Evolutionary conservation across 2,329 filamentous ascomycete genomes (phyloP).

Genomic region (Akanthomyces uredinophilus): DNA sequence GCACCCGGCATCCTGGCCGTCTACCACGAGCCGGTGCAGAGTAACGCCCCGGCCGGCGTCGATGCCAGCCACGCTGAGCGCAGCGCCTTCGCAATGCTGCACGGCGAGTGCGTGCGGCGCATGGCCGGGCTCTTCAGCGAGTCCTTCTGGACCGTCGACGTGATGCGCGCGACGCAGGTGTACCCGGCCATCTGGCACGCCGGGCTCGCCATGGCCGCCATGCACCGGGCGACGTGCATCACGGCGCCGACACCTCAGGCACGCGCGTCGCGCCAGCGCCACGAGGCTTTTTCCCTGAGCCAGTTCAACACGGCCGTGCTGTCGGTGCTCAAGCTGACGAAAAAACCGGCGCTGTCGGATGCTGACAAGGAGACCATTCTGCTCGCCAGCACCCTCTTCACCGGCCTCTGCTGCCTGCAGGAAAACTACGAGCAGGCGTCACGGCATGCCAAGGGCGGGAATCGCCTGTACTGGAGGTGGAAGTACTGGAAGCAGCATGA

Average conservation of each 20-base stretch:
- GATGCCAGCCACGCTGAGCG: conserved; percentile 4
- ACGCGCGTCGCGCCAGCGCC: not conserved
- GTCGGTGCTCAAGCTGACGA: not conserved
- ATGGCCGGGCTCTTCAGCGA: conserved; percentile 10
- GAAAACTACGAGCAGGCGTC: conserved; percentile 11
- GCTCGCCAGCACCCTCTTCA: conserved; percentile 12
- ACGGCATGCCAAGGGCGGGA: conserved; percentile 2
- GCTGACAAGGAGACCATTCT: conserved; percentile 11
- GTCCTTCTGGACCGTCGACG: conserved; percentile 14
- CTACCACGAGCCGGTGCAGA: not conserved
- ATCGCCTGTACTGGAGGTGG: conserved; percentile 11
- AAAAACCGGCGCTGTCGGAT: not conserved
- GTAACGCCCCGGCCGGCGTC: not conserved
- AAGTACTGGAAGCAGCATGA: not conserved
- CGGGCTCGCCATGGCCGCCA: conserved; percentile 9
- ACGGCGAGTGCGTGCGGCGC: not conserved
- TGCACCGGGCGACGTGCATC: conserved; percentile 3
- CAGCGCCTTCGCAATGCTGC: conserved; percentile 12
- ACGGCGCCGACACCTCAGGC: not conserved
- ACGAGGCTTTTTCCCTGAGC: conserved; percentile 3
- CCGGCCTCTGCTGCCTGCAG: conserved; percentile 10
- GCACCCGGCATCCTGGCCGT: not conserved
- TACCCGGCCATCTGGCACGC: conserved; percentile 15
- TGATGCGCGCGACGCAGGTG: conserved; percentile 11
- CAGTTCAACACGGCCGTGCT: conserved; percentile 7